phyloP scores from a whole-genome alignment of 177 flowering plant species.

The Telopea speciosissima region DNA sequence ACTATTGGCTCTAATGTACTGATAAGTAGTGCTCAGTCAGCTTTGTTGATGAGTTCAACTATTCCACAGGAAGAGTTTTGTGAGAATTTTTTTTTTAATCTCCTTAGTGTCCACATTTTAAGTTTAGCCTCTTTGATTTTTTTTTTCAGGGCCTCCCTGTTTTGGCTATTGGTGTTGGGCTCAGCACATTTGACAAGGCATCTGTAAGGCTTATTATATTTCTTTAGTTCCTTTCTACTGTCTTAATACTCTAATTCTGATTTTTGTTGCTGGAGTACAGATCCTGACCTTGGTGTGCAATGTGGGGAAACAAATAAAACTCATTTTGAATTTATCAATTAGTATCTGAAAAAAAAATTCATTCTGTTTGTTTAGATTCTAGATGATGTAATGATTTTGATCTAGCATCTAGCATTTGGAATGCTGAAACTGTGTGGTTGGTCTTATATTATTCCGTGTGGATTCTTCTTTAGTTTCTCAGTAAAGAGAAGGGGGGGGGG shows the following conservation, averaged over 20 bases:
- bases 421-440: no score
- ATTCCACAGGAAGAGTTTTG: no score
- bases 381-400: no score
- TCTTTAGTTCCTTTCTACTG: neutral
- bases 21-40: no score
- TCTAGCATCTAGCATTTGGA: neutral
- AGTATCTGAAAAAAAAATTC: neutral
- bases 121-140: neutral
- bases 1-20: no score
- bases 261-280: no score
- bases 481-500: no score
- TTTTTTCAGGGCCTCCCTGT: conserved; percentile 82
- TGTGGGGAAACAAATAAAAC: neutral
- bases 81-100: no score
- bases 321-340: no score
- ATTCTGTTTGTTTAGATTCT: no score
- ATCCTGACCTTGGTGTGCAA: neutral
- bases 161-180: conserved; percentile 87
- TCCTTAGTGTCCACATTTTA: neutral
- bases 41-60: no score
- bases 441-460: neutral
- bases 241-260: neutral
- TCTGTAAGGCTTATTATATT: conserved; percentile 53
- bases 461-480: no score
- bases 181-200: conserved; percentile 87